These are phyloP conservation scores for Oehlia diaphana DNA, from an alignment of 192 early-diverging fungal genomes.

Conservation along the genomic window DNA sequence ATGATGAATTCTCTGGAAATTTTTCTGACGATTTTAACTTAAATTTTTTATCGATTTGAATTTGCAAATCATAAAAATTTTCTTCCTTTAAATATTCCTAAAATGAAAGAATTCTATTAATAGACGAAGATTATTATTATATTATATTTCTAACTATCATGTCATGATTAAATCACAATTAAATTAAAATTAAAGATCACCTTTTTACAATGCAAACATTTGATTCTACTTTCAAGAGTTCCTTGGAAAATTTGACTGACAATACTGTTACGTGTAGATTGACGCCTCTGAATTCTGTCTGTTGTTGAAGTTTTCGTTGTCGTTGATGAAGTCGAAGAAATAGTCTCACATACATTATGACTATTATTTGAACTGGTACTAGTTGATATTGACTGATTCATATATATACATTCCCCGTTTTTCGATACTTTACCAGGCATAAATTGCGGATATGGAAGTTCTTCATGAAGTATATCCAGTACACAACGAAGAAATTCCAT, in stretches of 20 bases:
- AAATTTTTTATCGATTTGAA: constrained; percentile 45
- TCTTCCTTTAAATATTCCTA: constrained; percentile 47
- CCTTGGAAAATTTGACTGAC: constrained; percentile 47
- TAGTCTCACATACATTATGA: background rate
- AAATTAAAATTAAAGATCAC: background rate
- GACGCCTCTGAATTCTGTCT: constrained; percentile 18
- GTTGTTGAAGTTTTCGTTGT: background rate
- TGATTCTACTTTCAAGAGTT: constrained; percentile 36
- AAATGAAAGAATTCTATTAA: constrained; percentile 1
- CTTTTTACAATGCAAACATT: constrained; percentile 38
- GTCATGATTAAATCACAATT: too few relatives aligned
- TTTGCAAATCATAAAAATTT: constrained; percentile 42
- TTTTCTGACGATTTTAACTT: constrained; percentile 37
- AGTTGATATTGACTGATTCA: background rate
- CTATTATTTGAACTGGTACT: background rate
- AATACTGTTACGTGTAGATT: constrained; percentile 35
- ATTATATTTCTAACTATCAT: background rate
- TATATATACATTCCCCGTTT: background rate
- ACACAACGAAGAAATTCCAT: constrained; percentile 45
- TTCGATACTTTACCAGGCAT: background rate
- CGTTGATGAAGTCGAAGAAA: background rate
- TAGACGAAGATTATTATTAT: background rate
- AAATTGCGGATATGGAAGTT: constrained; percentile 40
- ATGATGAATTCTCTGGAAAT: constrained; percentile 3
- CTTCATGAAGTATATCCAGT: constrained; percentile 43